A percentile compares a stretch with the other conserved stretches of the same genome.
Evolutionary conservation across 768 basidiomycete species (phyloP).

Genomic region (Pseudohyphozyma bogoriensis): DNA sequence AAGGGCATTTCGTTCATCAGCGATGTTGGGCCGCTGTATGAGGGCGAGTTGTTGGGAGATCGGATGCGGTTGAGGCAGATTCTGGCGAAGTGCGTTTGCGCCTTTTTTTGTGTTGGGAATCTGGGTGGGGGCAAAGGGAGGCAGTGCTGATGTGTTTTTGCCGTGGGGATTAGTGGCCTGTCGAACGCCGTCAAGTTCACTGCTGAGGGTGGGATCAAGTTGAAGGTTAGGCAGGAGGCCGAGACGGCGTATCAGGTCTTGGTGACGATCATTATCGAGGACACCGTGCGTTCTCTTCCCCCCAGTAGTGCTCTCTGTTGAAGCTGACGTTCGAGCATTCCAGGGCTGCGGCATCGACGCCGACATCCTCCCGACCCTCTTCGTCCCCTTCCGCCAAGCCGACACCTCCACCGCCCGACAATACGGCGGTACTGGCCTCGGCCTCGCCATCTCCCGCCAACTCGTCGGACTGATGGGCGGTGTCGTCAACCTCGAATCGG

Average conservation of each 20-base stretch:
- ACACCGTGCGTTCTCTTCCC: no score
- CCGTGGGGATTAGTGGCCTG: constrained; percentile 23
- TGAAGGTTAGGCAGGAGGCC: constrained; percentile 11
- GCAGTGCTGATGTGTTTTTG: no score
- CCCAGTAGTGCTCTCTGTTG: no score
- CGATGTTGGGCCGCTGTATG: constrained; percentile 8
- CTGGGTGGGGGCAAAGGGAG: no score
- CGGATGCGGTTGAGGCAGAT: constrained; percentile 24
- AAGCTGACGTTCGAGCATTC: no score
- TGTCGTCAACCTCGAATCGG: background rate
- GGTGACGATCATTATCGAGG: constrained; percentile 16
- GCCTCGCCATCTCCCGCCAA: constrained; percentile 16
- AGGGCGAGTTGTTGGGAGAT: constrained; percentile 24
- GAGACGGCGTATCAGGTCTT: constrained; percentile 7
- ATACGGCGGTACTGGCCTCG: constrained; percentile 26
- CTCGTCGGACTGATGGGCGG: constrained; percentile 30
- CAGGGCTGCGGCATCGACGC: constrained; percentile 27
- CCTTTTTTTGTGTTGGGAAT: no score
- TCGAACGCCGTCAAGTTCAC: constrained; percentile 31
- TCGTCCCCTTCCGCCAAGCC: constrained; percentile 27
- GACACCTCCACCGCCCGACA: constrained; percentile 13
- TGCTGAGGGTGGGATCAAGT: background rate
- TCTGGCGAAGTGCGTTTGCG: no score
- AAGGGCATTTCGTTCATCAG: constrained; percentile 23
- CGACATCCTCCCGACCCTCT: constrained; percentile 23